Percentiles rank a stretch among this genome's conserved stretches.
Evolutionary conservation across 2,329 filamentous ascomycete species (phyloP).

Genomic region (Mycosphaerella arachidis): DNA sequence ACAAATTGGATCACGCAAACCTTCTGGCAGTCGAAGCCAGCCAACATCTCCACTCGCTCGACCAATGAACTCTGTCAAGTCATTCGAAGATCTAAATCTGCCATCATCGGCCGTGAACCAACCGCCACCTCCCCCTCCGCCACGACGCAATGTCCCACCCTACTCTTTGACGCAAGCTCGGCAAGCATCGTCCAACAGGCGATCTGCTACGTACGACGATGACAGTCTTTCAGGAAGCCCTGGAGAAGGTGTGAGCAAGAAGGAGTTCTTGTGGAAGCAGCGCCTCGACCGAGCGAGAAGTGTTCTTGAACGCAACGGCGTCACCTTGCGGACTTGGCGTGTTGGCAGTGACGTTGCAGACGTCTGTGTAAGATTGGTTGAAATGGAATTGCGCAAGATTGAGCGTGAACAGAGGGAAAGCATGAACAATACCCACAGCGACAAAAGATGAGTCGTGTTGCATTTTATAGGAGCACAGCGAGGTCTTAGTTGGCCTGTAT

Average conservation of each 20-base stretch:
- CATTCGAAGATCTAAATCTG: slow-evolving; percentile 21
- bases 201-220: slow-evolving; percentile 30
- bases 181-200: slow-evolving; percentile 28
- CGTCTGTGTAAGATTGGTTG: slow-evolving; percentile 62
- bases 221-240: slow-evolving; percentile 30
- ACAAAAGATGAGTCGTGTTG: neutral
- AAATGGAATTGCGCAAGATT: slow-evolving; percentile 47
- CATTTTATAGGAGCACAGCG: neutral
- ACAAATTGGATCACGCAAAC: slow-evolving; percentile 5
- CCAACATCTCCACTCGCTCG: slow-evolving; percentile 16
- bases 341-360: slow-evolving; percentile 64
- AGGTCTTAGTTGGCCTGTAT: neutral
- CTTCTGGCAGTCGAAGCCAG: slow-evolving; percentile 10
- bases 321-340: slow-evolving; percentile 69
- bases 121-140: slow-evolving; percentile 16
- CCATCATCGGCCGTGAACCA: slow-evolving; percentile 13
- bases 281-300: slow-evolving; percentile 62
- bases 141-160: slow-evolving; percentile 34
- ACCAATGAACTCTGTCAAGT: slow-evolving; percentile 14
- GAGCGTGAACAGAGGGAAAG: slow-evolving; percentile 20
- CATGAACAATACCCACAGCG: neutral
- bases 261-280: slow-evolving; percentile 67
- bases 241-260: slow-evolving; percentile 53
- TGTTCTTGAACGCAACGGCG: slow-evolving; percentile 59
- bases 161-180: slow-evolving; percentile 30